Evolutionary conservation across 192 early-diverging fungal genomes (phyloP).

Genomic region (Umbelopsis isabellina): DNA sequence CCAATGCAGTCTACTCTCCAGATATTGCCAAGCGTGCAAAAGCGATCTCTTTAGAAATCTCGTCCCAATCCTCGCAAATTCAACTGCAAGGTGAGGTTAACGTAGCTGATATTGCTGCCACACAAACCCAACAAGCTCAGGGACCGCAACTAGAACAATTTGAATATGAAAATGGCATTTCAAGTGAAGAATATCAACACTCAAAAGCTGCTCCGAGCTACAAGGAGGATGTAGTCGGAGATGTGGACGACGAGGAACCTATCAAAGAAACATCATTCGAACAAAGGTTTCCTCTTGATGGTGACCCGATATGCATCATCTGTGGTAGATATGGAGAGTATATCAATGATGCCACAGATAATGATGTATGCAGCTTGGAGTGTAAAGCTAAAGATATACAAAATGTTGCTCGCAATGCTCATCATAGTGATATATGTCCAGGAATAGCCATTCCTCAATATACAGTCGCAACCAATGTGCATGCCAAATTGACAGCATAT

Average conservation of each 20-base stretch:
- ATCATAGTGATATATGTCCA: background rate
- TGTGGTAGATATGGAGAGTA: conserved; percentile 54
- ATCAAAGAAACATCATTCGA: conserved; percentile 26
- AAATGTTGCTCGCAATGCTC: conserved; percentile 3
- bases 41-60: background rate
- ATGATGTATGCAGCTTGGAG: conserved; percentile 50
- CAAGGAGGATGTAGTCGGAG: background rate
- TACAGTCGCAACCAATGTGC: conserved; percentile 26
- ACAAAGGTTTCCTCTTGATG: conserved; percentile 35
- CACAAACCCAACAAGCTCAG: no score
- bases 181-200: background rate
- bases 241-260: background rate
- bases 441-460: background rate
- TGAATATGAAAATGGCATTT: background rate
- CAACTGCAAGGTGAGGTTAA: no score
- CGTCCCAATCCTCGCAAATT: no score
- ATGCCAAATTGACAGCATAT: conserved; percentile 47
- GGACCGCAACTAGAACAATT: background rate
- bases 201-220: no score
- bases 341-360: conserved; percentile 42
- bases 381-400: conserved; percentile 44
- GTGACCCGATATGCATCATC: conserved; percentile 43
- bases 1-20: conserved; percentile 14
- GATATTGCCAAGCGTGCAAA: background rate
- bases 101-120: background rate